A percentile compares a stretch with the other conserved stretches of the same genome.
Conservation (phyloP, 2,329 filamentous ascomycete species). For the Ophiocordyceps camponoti-floridani region DNA sequence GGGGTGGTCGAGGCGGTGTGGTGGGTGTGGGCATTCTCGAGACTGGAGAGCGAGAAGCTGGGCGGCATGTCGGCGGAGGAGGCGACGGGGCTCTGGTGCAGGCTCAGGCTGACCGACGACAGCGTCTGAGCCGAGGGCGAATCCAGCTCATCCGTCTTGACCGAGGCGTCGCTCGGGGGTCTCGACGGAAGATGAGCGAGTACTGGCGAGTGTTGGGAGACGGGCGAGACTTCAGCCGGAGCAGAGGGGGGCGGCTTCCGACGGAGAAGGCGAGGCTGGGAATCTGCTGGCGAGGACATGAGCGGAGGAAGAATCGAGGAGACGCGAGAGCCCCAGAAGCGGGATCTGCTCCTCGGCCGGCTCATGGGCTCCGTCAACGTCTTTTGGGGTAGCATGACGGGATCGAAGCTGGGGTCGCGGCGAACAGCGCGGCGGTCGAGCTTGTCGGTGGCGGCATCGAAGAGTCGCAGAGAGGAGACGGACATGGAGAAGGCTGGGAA, state of each 20-base stretch:
- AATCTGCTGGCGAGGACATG: conserved; percentile 15
- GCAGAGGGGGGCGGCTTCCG: conserved; percentile 9
- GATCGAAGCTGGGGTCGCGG: not conserved
- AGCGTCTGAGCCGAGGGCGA: not conserved
- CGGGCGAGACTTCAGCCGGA: conserved; percentile 1
- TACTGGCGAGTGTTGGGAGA: conserved; percentile 3
- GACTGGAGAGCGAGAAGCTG: conserved; percentile 6
- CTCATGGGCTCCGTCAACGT: not conserved
- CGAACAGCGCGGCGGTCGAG: not conserved
- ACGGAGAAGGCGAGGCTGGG: conserved; percentile 6
- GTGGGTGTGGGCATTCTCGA: conserved; percentile 10
- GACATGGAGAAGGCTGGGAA: conserved; percentile 18
- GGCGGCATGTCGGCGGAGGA: conserved; percentile 5
- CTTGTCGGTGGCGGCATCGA: not conserved
- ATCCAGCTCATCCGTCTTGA: not conserved
- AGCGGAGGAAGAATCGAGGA: conserved; percentile 20
- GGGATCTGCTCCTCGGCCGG: conserved; percentile 11
- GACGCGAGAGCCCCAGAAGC: conserved; percentile 17
- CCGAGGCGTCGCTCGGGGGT: not conserved
- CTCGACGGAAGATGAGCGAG: not conserved
- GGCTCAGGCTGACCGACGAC: not conserved
- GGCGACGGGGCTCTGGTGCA: not conserved
- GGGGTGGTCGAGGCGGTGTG: conserved; percentile 12
- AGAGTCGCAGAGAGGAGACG: conserved; percentile 14
- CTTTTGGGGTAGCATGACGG: not conserved